phyloP scores from a whole-genome alignment of 2,329 filamentous ascomycete species.

The Exutisphaerella laricina region DNA sequence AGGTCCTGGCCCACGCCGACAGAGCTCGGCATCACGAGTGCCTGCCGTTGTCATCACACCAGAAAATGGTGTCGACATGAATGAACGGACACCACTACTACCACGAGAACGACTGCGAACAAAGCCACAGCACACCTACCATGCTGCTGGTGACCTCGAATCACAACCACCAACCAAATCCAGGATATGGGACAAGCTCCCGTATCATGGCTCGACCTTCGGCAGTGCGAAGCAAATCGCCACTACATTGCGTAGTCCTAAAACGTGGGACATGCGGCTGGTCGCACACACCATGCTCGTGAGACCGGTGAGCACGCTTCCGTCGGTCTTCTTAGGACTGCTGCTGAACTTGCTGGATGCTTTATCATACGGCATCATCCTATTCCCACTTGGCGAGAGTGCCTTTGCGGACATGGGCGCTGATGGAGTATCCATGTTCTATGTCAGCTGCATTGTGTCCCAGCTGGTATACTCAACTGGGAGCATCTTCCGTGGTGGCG shows the following conservation, averaged over 20 bases:
- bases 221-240: slow-evolving; percentile 20
- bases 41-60: slow-evolving; percentile 29
- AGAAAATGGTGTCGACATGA: slow-evolving; percentile 21
- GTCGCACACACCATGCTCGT: slow-evolving; percentile 62
- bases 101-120: slow-evolving; percentile 25
- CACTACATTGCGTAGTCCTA: slow-evolving; percentile 51
- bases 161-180: slow-evolving; percentile 10
- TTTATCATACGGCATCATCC: slow-evolving; percentile 82
- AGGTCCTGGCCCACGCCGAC: slow-evolving; percentile 2
- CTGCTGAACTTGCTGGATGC: slow-evolving; percentile 92
- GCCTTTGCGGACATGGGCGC: slow-evolving; percentile 82
- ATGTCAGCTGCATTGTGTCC: slow-evolving; percentile 92
- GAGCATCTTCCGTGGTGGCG: slow-evolving; percentile 82
- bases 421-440: slow-evolving; percentile 97
- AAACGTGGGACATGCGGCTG: slow-evolving; percentile 63
- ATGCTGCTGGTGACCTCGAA: slow-evolving; percentile 25
- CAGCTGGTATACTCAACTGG: slow-evolving; percentile 86
- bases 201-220: slow-evolving; percentile 28
- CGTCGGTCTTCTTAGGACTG: slow-evolving; percentile 80
- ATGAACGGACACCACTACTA: slow-evolving; percentile 36
- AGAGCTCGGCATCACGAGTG: slow-evolving; percentile 7
- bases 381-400: slow-evolving; percentile 84
- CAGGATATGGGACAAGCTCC: slow-evolving; percentile 28
- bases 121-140: slow-evolving; percentile 21
- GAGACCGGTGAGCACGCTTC: slow-evolving; percentile 65